Base-by-base conservation (phyloP, 345 rosid species). In the Aethionema arabicum region DNA sequence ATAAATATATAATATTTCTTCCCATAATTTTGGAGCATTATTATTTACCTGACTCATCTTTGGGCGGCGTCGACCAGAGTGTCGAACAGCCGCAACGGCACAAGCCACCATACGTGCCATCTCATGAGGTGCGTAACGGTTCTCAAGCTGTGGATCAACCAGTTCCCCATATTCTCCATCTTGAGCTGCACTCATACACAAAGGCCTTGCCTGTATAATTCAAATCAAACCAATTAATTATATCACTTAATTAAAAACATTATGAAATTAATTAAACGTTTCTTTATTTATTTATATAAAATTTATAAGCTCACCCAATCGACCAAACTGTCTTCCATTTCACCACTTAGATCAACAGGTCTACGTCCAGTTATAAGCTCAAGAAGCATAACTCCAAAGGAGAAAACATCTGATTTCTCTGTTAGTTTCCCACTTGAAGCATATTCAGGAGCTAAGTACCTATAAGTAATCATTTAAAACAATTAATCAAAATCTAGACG, bases 341-440 rank as follows among this genome's bases (percentile, higher is more conserved):
- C 64, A 51, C 80, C 80, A 56, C 74, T 66, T 33, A 83, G 41
- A 67, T 90, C 91, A 61, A 92, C 93, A 9, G 97, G 97, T 49
- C 81, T 68, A 13, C 82, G 95, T 8, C 98, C 98, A 1, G 93
- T 87, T 12, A 92, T 71, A 69, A 92, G 65, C 77, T 92, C 98
- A 75, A 92, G 80, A 61, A 92, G 87, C 97, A 89, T 81, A 46
- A 92, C 83, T 13, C 98, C 98, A 5, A 76, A 89, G 31, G 98
- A 92, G 88, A 89, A 92, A 49, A 89, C 96, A 63, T 92, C 98
- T 2, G 98, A 92, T 65, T 85, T 92, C 5, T 92, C 98, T 2
- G 95, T 74, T 16, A 92, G 72, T 68, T 89, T 89, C 31, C 98
- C 98, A 57, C 95, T 92, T 0, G 98, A 66, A 63, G 98, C 98